A percentile compares a stretch with the other conserved stretches of the same genome.
Conservation (phyloP, 257 asterid genomes). For the Galeopsis tetrahit region DNA sequence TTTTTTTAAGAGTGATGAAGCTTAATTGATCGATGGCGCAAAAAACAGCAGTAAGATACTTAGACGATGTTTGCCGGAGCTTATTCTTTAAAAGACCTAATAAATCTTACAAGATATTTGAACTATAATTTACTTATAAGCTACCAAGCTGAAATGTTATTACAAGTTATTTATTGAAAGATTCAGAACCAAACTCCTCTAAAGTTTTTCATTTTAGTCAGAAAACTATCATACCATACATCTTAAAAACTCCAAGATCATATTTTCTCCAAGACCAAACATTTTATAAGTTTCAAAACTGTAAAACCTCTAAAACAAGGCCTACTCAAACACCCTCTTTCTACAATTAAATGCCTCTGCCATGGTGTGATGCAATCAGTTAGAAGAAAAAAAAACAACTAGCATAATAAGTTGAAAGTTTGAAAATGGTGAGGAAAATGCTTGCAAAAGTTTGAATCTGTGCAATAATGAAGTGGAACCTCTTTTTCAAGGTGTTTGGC, state of each 20-base stretch:
- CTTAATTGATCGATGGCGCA: slow-evolving; percentile 10
- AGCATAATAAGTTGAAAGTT: background rate
- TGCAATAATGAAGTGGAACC: background rate
- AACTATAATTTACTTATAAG: background rate
- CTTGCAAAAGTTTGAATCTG: slow-evolving; percentile 17
- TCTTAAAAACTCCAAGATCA: background rate
- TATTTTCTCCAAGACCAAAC: background rate
- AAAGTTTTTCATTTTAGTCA: background rate
- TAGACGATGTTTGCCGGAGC: background rate
- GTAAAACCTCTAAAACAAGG: background rate
- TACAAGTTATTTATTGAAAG: slow-evolving; percentile 4
- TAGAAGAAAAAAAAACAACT: background rate
- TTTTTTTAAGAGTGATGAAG: slow-evolving; percentile 10
- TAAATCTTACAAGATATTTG: background rate
- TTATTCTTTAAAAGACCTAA: background rate
- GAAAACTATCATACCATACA: background rate
- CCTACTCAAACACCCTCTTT: slow-evolving; percentile 12
- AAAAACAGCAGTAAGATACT: background rate
- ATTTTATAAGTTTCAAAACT: background rate
- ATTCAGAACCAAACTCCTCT: background rate
- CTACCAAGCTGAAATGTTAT: background rate
- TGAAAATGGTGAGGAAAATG: background rate
- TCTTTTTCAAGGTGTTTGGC: slow-evolving; percentile 18
- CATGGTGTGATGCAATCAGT: background rate
- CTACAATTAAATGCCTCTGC: background rate